A percentile compares a stretch with the other conserved stretches of the same genome.
Conservation (phyloP, 139 green algal genomes). For the Pleodorina starrii region DNA sequence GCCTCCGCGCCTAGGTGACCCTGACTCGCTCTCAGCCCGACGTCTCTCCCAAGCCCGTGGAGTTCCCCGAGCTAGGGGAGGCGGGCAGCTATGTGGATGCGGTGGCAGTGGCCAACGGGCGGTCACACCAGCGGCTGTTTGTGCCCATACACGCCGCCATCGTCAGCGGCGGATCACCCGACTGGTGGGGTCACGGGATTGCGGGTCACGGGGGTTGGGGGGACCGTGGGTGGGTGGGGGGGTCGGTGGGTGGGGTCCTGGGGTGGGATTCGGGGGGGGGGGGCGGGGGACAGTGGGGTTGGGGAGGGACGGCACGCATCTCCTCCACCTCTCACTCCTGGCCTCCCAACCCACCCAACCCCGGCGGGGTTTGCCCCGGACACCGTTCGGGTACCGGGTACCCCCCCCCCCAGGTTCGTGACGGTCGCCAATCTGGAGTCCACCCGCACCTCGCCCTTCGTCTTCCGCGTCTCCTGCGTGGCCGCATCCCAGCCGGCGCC, state of each 20-base stretch:
- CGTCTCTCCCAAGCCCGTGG: not conserved
- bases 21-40: too few species aligned
- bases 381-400: too few species aligned
- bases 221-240: too few species aligned
- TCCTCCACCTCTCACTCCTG: too few species aligned
- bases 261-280: too few species aligned
- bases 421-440: constrained; percentile 11
- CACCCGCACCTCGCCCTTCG: not conserved
- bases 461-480: not conserved
- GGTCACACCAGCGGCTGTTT: constrained; percentile 6
- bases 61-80: not conserved
- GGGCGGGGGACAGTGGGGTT: too few species aligned
- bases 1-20: not conserved
- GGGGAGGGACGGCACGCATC: too few species aligned
- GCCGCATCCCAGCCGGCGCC: not conserved
- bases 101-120: not conserved
- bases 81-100: not conserved
- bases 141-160: not conserved
- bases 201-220: too few species aligned
- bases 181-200: not conserved
- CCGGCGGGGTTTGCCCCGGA: too few species aligned
- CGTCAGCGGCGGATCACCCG: not conserved
- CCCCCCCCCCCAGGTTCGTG: constrained; percentile 21
- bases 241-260: too few species aligned
- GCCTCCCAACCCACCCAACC: too few species aligned